Base-by-base conservation (phyloP, 768 basidiomycete genomes). In the Leccinum boreale region DNA sequence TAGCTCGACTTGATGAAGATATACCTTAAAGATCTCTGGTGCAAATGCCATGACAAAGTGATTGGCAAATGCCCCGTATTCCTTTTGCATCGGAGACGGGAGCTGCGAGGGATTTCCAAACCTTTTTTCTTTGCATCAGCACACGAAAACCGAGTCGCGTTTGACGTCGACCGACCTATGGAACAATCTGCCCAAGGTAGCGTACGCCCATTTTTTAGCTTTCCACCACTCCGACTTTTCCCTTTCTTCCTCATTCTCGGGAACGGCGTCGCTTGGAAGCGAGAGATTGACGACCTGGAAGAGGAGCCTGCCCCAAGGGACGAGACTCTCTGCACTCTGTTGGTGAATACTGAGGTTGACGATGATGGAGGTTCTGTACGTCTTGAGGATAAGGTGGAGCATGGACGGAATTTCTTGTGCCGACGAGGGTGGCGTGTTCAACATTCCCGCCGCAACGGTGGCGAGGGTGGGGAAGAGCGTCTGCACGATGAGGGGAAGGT, bases 181-280 rank as follows among this genome's bases (percentile, higher is more conserved):
- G 80, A 94, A 94, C 15, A 94, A 75, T 23, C 86, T 78, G 35
- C 89, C 89, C 8, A 96, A 77, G 36, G 84, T 85, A n/a, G 81
- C 83, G 67, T 87, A 94, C 1, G 93, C 90, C 94, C 93, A 95
- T 69, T 96, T 96, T 76, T 95, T 95, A 9, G 88, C 82, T 68
- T 87, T 88, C 89, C 92, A 92, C 93, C 94, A 96, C 65, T 91
- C 89, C 48, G 79, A 83, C 49, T 78, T 79, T 74, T 94, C 91
- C 35, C 89, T 78, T 15, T 89, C 88, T 5, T 92, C 89, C 59
- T 85, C 82, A 56, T 90, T 85, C 28, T 80, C 83, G 2, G 90
- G 87, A 0, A 92, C 80, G 21, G 78, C 81, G 3, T 85, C 83
- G 53, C 76, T 73, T 0, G 89, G 89, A 28, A 94, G 76, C 57